These are phyloP conservation scores for Stentor roeselii DNA, from an alignment of 73 alveolate genomes.

Conservation along the genomic window DNA sequence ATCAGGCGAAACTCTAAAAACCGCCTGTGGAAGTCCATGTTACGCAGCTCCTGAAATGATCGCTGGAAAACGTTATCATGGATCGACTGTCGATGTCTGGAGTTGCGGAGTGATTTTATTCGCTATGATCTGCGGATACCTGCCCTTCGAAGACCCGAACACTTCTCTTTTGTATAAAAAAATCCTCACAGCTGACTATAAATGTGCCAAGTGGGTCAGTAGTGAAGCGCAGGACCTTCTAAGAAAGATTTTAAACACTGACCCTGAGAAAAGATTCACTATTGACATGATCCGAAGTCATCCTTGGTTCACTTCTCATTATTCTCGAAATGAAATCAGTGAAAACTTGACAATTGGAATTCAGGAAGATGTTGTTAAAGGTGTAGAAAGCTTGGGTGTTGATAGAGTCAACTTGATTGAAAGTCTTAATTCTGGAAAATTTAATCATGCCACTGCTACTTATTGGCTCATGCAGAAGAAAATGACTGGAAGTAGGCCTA, in stretches of 20 bases:
- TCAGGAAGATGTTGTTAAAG: background rate
- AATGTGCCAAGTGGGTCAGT: constrained; percentile 33
- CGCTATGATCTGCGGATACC: constrained; percentile 95
- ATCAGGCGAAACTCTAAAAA: constrained; percentile 55
- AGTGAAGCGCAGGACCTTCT: constrained; percentile 64
- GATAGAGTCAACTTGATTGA: background rate
- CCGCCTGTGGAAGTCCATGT: constrained; percentile 98
- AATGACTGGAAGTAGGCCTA: background rate
- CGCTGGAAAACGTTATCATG: constrained; percentile 80
- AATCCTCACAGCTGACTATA: constrained; percentile 47
- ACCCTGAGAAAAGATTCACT: constrained; percentile 79
- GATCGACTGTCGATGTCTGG: constrained; percentile 92
- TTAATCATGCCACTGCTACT: background rate
- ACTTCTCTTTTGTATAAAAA: constrained; percentile 74
- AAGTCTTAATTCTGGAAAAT: background rate
- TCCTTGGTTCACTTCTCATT: constrained; percentile 66
- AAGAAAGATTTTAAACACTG: constrained; percentile 73
- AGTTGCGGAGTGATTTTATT: constrained; percentile 93
- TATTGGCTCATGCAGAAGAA: background rate
- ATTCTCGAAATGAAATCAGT: background rate
- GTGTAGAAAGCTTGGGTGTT: background rate
- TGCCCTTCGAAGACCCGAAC: constrained; percentile 95
- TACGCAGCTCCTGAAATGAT: constrained; percentile 99
- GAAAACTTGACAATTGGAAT: background rate
- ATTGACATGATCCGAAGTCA: constrained; percentile 83